These are phyloP conservation scores for Phytomonas sp. DNA, from an alignment of 208 protist species.

Conservation along the genomic window DNA sequence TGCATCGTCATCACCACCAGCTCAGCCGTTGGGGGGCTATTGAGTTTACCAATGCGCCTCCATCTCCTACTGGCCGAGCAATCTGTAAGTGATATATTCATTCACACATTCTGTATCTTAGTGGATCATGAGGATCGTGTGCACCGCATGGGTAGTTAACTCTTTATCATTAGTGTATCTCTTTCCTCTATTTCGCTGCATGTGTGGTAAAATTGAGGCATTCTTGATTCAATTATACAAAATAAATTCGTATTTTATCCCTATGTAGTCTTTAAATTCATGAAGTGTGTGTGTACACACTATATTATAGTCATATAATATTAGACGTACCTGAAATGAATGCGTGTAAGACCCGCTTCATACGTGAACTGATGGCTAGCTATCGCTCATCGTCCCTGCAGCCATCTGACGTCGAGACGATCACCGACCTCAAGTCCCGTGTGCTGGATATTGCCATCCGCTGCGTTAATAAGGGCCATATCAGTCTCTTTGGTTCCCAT, in stretches of 20 bases:
- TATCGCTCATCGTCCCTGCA: constrained; percentile 36
- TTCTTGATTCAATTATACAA: background rate
- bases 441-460: constrained; percentile 58
- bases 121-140: background rate
- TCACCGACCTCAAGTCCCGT: constrained; percentile 51
- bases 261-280: background rate
- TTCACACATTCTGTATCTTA: background rate
- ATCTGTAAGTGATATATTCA: background rate
- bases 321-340: constrained; percentile 7
- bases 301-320: background rate
- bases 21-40: background rate
- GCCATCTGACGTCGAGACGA: constrained; percentile 22
- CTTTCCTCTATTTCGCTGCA: constrained; percentile 14
- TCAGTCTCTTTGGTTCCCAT: constrained; percentile 81
- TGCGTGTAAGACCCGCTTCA: constrained; percentile 33
- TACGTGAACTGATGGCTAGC: constrained; percentile 64
- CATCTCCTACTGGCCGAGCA: background rate
- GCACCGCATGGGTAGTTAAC: background rate
- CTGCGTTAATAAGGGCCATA: constrained; percentile 76
- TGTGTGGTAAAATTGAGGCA: background rate
- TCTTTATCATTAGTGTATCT: constrained; percentile 11
- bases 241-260: background rate
- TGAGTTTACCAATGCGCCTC: background rate
- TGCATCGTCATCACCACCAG: background rate
- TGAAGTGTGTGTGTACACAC: background rate